Conservation (phyloP, 345 rosid species). For the Euphorbia peplus region DNA sequence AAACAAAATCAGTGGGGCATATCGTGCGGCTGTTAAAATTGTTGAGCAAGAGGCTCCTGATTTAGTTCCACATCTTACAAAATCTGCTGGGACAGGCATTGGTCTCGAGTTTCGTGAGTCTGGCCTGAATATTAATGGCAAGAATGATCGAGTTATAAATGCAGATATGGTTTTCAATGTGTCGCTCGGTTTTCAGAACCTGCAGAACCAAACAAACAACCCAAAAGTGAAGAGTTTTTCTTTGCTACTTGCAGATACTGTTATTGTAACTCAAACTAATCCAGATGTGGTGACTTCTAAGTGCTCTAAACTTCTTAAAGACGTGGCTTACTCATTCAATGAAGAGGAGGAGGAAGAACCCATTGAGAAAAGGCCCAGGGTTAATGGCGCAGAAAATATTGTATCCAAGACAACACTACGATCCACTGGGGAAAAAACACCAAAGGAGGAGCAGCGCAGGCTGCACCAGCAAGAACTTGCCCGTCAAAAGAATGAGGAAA, state of each 20-base stretch:
- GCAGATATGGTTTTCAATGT: conserved; percentile 72
- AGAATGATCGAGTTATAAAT: conserved; percentile 62
- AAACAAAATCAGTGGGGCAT: conserved; percentile 52
- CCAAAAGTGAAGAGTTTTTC: conserved; percentile 61
- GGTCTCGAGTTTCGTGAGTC: conserved; percentile 95
- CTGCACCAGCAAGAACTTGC: conserved; percentile 99
- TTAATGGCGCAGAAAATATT: conserved; percentile 37
- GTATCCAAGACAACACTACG: conserved; percentile 72
- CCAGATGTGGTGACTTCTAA: conserved; percentile 54
- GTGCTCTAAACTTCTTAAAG: conserved; percentile 70
- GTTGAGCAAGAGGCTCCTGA: conserved; percentile 80
- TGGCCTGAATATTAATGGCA: conserved; percentile 66
- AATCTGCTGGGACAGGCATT: conserved; percentile 91
- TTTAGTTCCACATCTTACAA: conserved; percentile 62
- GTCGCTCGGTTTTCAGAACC: conserved; percentile 81
- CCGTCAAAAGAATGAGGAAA: conserved; percentile 95
- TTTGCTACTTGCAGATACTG: conserved; percentile 77
- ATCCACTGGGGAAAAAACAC: conserved; percentile 74
- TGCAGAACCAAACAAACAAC: conserved; percentile 49
- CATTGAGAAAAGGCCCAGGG: conserved; percentile 33
- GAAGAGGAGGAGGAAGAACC: conserved; percentile 74
- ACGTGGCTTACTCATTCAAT: conserved; percentile 85
- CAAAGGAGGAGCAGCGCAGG: conserved; percentile 91
- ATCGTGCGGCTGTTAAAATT: conserved; percentile 70
- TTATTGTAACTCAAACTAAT: conserved; percentile 54